phyloP scores from a whole-genome alignment of 2,329 filamentous ascomycete genomes.

The Cordyceps fumosorosea region DNA sequence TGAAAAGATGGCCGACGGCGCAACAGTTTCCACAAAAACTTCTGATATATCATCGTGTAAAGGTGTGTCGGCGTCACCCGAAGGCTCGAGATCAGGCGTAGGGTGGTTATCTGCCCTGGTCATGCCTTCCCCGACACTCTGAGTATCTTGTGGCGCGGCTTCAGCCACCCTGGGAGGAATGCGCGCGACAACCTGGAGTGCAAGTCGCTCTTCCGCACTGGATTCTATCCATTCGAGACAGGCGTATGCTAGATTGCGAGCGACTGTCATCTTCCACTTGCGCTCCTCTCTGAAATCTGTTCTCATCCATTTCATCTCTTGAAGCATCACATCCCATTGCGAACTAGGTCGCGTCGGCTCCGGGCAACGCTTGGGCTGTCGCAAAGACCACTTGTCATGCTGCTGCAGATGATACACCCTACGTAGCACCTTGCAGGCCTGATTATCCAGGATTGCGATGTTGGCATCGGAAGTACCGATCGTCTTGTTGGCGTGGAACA shows the following conservation, averaged over 20 bases:
- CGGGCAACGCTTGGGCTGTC: constrained; percentile 76
- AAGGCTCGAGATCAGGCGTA: constrained; percentile 62
- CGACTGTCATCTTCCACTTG: constrained; percentile 84
- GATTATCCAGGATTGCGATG: constrained; percentile 75
- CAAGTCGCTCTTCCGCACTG: constrained; percentile 53
- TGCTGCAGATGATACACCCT: constrained; percentile 88
- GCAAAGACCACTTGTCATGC: constrained; percentile 83
- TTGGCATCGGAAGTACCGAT: constrained; percentile 80
- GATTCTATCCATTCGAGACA: constrained; percentile 77
- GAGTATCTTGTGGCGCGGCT: constrained; percentile 23
- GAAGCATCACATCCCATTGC: constrained; percentile 79
- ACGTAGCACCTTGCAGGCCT: constrained; percentile 79
- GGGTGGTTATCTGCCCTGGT: constrained; percentile 38
- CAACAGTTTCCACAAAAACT: constrained; percentile 42
- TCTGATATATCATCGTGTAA: constrained; percentile 33
- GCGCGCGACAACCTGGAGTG: constrained; percentile 59
- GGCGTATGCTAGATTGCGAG: constrained; percentile 71
- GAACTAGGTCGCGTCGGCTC: constrained; percentile 72
- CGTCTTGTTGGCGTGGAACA: constrained; percentile 82
- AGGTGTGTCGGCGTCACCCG: constrained; percentile 54
- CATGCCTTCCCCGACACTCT: constrained; percentile 27
- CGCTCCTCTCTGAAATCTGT: constrained; percentile 92
- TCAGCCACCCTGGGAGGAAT: constrained; percentile 36
- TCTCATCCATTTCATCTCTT: constrained; percentile 97
- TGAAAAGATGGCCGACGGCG: constrained; percentile 76